Evolutionary conservation across 306 rosid genomes (phyloP).

Genomic region (Prosopis cineraria): DNA sequence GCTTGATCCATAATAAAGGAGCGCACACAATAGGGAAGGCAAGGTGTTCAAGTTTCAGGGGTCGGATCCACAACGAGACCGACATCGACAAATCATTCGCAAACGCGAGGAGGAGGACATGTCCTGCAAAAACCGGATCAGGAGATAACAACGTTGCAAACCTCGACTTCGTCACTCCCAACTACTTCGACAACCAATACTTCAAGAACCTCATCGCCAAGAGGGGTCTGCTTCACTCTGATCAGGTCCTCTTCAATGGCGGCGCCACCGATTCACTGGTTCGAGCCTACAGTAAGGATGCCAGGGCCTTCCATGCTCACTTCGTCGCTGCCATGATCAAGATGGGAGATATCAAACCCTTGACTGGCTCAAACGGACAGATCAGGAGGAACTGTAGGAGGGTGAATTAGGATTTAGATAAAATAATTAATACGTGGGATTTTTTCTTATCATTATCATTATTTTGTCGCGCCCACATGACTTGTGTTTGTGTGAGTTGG

Average conservation of each 20-base stretch:
- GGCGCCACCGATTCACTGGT: conserved; percentile 77
- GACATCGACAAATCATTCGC: conserved; percentile 68
- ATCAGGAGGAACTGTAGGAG: conserved; percentile 70
- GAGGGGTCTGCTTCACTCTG: conserved; percentile 78
- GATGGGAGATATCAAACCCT: conserved; percentile 75
- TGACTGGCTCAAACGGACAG: conserved; percentile 74
- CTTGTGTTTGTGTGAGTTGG: background rate
- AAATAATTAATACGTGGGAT: background rate
- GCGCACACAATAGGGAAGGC: conserved; percentile 81
- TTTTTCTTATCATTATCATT: background rate
- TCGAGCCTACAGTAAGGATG: conserved; percentile 40
- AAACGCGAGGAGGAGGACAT: conserved; percentile 35
- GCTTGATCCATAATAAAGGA: conserved; percentile 38
- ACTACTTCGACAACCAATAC: conserved; percentile 62
- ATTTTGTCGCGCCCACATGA: background rate
- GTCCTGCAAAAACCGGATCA: conserved; percentile 49
- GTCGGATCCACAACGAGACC: conserved; percentile 53
- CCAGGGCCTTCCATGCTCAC: conserved; percentile 46
- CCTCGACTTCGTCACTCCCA: conserved; percentile 58
- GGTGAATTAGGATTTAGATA: conserved; percentile 32
- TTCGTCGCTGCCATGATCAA: conserved; percentile 68
- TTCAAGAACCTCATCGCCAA: conserved; percentile 57
- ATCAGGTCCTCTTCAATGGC: conserved; percentile 64
- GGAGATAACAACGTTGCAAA: conserved; percentile 61
- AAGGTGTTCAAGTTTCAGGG: conserved; percentile 61